Evolutionary conservation across 2,329 filamentous ascomycete species (phyloP).

Genomic region (Nannizziopsis arthrosporioides): DNA sequence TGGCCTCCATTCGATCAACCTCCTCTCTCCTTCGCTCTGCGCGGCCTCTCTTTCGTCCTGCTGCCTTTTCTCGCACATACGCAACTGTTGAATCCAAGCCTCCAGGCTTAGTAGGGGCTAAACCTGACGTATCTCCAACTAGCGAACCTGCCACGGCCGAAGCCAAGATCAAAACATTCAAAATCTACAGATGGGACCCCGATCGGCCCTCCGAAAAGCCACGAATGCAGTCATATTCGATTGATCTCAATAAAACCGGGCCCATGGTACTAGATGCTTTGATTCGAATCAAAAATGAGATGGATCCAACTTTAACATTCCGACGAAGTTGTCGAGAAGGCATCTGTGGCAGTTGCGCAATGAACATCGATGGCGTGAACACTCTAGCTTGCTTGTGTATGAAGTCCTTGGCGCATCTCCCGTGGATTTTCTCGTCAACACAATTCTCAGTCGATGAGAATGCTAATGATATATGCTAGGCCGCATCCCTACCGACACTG

Average conservation of each 20-base stretch:
- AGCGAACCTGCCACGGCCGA: slow-evolving; percentile 46
- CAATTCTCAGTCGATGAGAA: background rate
- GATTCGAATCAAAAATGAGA: slow-evolving; percentile 97
- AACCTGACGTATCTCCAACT: slow-evolving; percentile 47
- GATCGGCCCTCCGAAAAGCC: slow-evolving; percentile 88
- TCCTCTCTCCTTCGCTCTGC: slow-evolving; percentile 36
- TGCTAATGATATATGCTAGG: slow-evolving; percentile 42
- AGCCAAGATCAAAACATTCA: slow-evolving; percentile 77
- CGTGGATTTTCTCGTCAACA: background rate
- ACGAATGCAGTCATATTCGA: slow-evolving; percentile 82
- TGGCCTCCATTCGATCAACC: slow-evolving; percentile 40
- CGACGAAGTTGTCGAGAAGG: slow-evolving; percentile 92
- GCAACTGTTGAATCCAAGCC: slow-evolving; percentile 32
- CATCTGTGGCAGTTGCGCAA: slow-evolving; percentile 96
- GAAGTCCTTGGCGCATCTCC: background rate
- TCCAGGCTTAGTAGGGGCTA: slow-evolving; percentile 21
- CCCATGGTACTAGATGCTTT: slow-evolving; percentile 97
- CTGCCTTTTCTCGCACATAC: slow-evolving; percentile 34
- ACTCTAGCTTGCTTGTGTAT: slow-evolving; percentile 93
- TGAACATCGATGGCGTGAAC: slow-evolving; percentile 99
- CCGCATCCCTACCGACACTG: slow-evolving; percentile 77
- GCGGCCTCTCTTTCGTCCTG: slow-evolving; percentile 33
- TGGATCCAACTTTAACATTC: slow-evolving; percentile 94
- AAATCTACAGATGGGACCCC: slow-evolving; percentile 98
- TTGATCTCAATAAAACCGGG: slow-evolving; percentile 97